Evolutionary conservation across 116 monocot genomes (phyloP).

Genomic region (Phalaenopsis hybrid): DNA sequence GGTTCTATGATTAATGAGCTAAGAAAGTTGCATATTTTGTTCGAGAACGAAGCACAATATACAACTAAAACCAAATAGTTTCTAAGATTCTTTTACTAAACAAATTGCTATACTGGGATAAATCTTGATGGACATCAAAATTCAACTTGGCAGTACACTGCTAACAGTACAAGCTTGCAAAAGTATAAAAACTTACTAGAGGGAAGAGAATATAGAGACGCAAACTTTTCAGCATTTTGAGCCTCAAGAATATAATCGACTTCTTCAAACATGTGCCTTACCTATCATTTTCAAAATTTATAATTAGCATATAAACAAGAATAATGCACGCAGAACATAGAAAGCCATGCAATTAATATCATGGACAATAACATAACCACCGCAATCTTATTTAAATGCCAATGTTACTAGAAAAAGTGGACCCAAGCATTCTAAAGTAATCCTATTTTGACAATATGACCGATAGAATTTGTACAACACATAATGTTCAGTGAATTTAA

Average conservation of each 20-base stretch:
- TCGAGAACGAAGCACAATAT: background rate
- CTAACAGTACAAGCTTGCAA: background rate
- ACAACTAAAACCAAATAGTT: background rate
- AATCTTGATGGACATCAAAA: background rate
- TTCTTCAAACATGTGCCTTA: slow-evolving; percentile 99
- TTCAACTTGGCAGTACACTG: background rate
- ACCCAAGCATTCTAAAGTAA: background rate
- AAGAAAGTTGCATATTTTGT: background rate
- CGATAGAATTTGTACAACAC: background rate
- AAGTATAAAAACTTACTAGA: slow-evolving; percentile 27
- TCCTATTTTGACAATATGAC: background rate
- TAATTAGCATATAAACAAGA: slow-evolving; percentile 9
- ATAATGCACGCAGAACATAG: slow-evolving; percentile 1
- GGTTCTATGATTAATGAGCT: background rate
- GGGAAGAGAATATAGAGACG: slow-evolving; percentile 54
- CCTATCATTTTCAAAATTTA: slow-evolving; percentile 35
- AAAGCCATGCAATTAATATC: background rate
- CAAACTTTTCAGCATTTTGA: slow-evolving; percentile 93
- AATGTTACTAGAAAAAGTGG: background rate
- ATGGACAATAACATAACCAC: background rate
- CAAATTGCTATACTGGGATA: background rate
- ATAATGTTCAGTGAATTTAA: too few relatives aligned
- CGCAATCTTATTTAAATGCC: background rate
- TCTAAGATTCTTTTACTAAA: background rate
- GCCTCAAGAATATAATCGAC: slow-evolving; percentile 90